A percentile compares a stretch with the other conserved stretches of the same genome.
Evolutionary conservation across 2,329 filamentous ascomycete species (phyloP).

Genomic region (Penicillium sp.): DNA sequence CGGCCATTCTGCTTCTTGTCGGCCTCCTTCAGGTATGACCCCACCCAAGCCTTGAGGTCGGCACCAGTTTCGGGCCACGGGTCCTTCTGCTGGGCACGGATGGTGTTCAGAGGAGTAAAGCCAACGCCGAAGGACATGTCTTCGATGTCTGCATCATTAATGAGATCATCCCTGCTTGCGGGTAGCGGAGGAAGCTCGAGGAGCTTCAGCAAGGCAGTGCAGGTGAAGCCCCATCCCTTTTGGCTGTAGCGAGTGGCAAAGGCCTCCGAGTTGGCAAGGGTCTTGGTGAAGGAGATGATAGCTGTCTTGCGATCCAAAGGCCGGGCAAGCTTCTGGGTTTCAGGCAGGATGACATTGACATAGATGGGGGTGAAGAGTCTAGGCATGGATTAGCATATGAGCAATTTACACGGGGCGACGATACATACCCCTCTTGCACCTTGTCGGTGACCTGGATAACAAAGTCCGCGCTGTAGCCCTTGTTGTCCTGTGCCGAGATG

Average conservation of each 20-base stretch:
- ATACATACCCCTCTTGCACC: conserved; percentile 65
- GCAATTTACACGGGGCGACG: background rate
- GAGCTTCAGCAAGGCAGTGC: conserved; percentile 82
- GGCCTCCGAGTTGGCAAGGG: conserved; percentile 77
- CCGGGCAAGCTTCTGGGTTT: conserved; percentile 82
- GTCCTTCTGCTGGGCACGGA: conserved; percentile 71
- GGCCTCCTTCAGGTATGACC: conserved; percentile 72
- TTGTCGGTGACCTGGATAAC: conserved; percentile 82
- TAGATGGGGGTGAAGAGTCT: conserved; percentile 82
- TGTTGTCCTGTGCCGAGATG: conserved; percentile 73
- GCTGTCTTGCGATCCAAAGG: conserved; percentile 91
- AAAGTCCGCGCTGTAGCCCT: conserved; percentile 87
- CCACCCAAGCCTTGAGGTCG: conserved; percentile 79
- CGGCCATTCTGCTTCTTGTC: conserved; percentile 71
- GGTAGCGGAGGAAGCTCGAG: conserved; percentile 82
- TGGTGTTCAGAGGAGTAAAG: conserved; percentile 91
- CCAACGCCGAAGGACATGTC: conserved; percentile 93
- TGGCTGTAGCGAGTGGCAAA: conserved; percentile 74
- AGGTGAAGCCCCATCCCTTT: conserved; percentile 90
- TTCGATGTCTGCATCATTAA: conserved; percentile 87
- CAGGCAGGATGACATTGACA: conserved; percentile 78
- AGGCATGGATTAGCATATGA: conserved; percentile 15
- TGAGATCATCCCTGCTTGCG: conserved; percentile 69
- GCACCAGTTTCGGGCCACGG: conserved; percentile 83
- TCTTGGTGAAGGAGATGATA: conserved; percentile 90